Percentiles rank a stretch among this genome's conserved stretches.
phyloP scores from a whole-genome alignment of 768 basidiomycete genomes.

The Trametes maxima region DNA sequence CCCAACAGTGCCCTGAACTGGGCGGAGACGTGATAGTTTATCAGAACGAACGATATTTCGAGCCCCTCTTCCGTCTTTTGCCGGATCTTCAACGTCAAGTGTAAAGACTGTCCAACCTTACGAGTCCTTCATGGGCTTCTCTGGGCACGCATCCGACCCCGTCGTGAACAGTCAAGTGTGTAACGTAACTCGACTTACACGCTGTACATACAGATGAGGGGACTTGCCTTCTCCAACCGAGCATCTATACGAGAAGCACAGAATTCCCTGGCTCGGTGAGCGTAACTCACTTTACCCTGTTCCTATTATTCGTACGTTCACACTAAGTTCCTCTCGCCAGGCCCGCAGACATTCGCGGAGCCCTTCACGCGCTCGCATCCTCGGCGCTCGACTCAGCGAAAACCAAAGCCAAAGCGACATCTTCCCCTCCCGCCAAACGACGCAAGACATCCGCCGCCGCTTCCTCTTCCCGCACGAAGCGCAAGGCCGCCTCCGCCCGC shows the following conservation, averaged over 20 bases:
- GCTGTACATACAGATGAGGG: slow-evolving; percentile 53
- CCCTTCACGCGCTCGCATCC: slow-evolving; percentile 47
- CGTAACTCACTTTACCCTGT: not conserved
- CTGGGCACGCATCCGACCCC: no score
- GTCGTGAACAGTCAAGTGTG: no score
- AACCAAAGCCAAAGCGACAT: slow-evolving; percentile 37
- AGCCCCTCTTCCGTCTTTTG: no score
- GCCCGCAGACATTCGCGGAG: slow-evolving; percentile 59
- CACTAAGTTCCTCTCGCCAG: slow-evolving; percentile 30
- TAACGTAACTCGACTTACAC: no score
- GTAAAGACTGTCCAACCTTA: no score
- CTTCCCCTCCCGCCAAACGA: slow-evolving; percentile 42
- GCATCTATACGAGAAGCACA: slow-evolving; percentile 55
- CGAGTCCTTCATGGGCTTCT: no score
- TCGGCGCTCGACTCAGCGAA: slow-evolving; percentile 48
- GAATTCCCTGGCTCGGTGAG: slow-evolving; percentile 62
- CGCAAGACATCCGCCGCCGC: slow-evolving; percentile 24
- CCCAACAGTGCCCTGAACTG: no score
- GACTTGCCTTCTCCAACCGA: slow-evolving; percentile 62
- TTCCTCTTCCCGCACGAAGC: slow-evolving; percentile 28
- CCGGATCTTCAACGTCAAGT: no score
- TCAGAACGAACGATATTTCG: no score
- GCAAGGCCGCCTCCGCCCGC: slow-evolving; percentile 25
- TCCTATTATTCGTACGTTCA: not conserved
- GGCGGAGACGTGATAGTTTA: no score